Percentiles rank a stretch among this genome's conserved stretches.
Conservation (phyloP, 2,329 filamentous ascomycete species). For the Ophiocordyceps robertsii region DNA sequence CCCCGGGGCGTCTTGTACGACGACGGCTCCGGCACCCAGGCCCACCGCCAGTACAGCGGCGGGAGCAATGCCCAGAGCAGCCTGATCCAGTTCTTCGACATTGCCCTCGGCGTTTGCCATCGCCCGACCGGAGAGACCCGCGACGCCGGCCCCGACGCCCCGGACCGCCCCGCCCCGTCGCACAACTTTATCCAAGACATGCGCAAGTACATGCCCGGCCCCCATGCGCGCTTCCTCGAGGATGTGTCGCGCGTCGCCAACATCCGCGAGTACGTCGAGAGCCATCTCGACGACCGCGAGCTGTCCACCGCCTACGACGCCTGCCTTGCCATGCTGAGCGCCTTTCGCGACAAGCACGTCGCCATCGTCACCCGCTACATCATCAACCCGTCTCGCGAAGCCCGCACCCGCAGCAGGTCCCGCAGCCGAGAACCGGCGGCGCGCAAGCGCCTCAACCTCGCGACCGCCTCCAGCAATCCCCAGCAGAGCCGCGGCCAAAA, state of each 20-base stretch:
- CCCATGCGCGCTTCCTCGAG: slow-evolving; percentile 77
- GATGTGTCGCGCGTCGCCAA: slow-evolving; percentile 72
- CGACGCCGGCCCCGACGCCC: slow-evolving; percentile 27
- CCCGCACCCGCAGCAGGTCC: slow-evolving; percentile 49
- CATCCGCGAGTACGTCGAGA: slow-evolving; percentile 70
- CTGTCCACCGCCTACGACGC: slow-evolving; percentile 79
- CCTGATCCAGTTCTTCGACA: slow-evolving; percentile 93
- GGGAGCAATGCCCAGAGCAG: slow-evolving; percentile 97
- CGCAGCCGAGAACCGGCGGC: slow-evolving; percentile 37
- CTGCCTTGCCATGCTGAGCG: slow-evolving; percentile 57
- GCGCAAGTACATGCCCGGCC: slow-evolving; percentile 92
- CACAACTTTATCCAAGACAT: slow-evolving; percentile 95
- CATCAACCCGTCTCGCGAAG: slow-evolving; percentile 72
- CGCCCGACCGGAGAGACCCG: slow-evolving; percentile 69
- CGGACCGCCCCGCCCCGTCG: slow-evolving; percentile 22
- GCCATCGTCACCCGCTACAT: slow-evolving; percentile 95
- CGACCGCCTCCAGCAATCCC: slow-evolving; percentile 38
- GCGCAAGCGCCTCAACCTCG: slow-evolving; percentile 44
- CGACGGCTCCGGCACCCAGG: slow-evolving; percentile 52
- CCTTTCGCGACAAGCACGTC: slow-evolving; percentile 85
- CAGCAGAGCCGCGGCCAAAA: slow-evolving; percentile 50
- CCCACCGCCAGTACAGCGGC: slow-evolving; percentile 76
- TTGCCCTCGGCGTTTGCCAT: slow-evolving; percentile 80
- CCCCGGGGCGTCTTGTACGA: slow-evolving; percentile 83
- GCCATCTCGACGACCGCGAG: slow-evolving; percentile 43